phyloP scores from a whole-genome alignment of 225 moss, liverwort and hornwort genomes.

The Pseudisothecium myosuroides region DNA sequence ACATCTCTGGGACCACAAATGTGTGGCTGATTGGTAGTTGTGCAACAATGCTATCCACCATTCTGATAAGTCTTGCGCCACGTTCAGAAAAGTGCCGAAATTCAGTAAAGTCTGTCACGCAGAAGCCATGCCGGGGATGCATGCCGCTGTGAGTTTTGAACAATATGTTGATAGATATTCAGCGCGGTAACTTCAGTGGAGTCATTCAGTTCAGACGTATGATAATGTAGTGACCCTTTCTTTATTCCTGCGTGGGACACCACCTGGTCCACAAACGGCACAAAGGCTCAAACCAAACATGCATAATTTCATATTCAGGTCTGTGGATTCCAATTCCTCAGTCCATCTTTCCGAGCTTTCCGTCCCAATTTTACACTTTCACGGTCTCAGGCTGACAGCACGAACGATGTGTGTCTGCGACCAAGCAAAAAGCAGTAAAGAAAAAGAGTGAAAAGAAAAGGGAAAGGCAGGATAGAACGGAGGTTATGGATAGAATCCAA shows the following conservation, averaged over 20 bases:
- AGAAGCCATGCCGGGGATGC: too few relatives aligned
- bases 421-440: too few relatives aligned
- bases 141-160: background rate
- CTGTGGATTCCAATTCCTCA: background rate
- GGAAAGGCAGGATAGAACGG: rapidly evolving
- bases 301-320: background rate
- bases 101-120: background rate
- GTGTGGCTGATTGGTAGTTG: background rate
- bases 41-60: background rate
- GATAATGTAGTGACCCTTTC: background rate
- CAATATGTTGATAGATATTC: too few relatives aligned
- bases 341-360: background rate
- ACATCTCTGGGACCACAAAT: background rate
- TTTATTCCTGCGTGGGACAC: background rate
- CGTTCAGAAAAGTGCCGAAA: background rate
- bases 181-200: background rate
- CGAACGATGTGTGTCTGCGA: background rate
- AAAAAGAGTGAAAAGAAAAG: background rate
- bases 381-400: background rate
- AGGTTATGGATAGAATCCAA: background rate
- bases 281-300: too few relatives aligned
- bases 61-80: too few relatives aligned
- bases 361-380: background rate
- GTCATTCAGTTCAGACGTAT: background rate
- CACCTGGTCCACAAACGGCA: background rate